These are phyloP conservation scores for Babesia divergens DNA, from an alignment of 169 alveolate species.

Conservation along the genomic window DNA sequence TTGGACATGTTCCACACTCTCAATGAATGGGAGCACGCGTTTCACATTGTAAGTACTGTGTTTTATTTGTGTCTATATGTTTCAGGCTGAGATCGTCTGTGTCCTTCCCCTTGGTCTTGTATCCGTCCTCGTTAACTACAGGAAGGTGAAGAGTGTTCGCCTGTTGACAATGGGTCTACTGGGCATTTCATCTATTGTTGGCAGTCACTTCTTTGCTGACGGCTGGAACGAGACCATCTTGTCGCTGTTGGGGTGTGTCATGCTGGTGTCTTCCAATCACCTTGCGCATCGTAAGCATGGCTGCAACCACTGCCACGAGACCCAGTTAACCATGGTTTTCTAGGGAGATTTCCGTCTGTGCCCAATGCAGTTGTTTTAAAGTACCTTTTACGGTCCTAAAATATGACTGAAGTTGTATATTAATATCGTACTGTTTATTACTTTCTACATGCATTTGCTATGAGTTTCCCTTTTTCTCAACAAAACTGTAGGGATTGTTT, in stretches of 20 bases:
- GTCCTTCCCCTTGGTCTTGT: slow-evolving; percentile 49
- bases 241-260: slow-evolving; percentile 54
- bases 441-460: too few relatives aligned
- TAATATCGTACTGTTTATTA: too few relatives aligned
- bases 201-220: slow-evolving; percentile 4
- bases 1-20: slow-evolving; percentile 32
- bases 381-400: too few relatives aligned
- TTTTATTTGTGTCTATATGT: not conserved
- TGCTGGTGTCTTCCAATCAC: slow-evolving; percentile 51
- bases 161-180: slow-evolving; percentile 7
- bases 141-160: slow-evolving; percentile 9
- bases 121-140: slow-evolving; percentile 46
- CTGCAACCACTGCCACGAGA: slow-evolving; percentile 11
- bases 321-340: not conserved
- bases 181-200: slow-evolving; percentile 23
- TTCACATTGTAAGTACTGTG: slow-evolving; percentile 35
- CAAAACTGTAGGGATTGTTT: too few relatives aligned
- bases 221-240: slow-evolving; percentile 23
- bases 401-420: too few relatives aligned
- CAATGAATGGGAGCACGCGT: not conserved
- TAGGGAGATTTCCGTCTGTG: too few relatives aligned
- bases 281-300: slow-evolving; percentile 13
- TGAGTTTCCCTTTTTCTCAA: too few relatives aligned
- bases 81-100: slow-evolving; percentile 30
- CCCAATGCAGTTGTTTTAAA: too few relatives aligned